Base-by-base conservation (phyloP, 192 early-diverging fungal species). In the Linnemannia zychae region DNA sequence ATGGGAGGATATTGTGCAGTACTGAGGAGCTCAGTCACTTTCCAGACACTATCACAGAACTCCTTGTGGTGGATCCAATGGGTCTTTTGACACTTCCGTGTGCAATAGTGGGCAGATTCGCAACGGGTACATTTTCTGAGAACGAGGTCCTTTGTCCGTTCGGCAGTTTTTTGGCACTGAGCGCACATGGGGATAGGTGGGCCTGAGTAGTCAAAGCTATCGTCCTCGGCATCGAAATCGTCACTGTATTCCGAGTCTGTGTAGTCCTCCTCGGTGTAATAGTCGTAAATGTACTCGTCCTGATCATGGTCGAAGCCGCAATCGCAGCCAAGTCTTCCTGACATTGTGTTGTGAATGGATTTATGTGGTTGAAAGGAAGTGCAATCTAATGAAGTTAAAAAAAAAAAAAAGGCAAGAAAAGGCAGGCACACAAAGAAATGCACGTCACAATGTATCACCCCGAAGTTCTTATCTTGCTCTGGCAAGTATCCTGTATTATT, bases 261-360 rank as follows among this genome's bases (percentile, higher is more conserved):
- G 57, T 31, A 44, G 3, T 63, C 57, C 24, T 63, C 9, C 0
- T 63, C 57, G 1, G 57, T 31, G 11, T 63, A 31, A 28, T 28
- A 63, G 57, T 31, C 57, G 57, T 15, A 24, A 44, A 3, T 44
- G 28, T 63, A 33, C 7, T 9, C 22, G 28, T 63, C 57, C 57
- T 33, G 57, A 63, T 57, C 52, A n/a, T 63, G 57, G 57, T 63
- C 24, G 24, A 63, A 63, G 24, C 57, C 57, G 28, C 57, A 63
- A 28, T 63, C 57, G 57, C 57, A 63, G 3, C 31, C 24, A 24
- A 28, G 28, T 24, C 28, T 63, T n/a, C 15, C 57, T 33, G 57
- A 24, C 57, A 63, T 63, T n/a, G 52, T 57, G 24, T 2, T n/a
- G 53, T 9, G 7, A 13, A 12, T 44, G 57, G 4, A 28, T 12